Conservation (phyloP, 805 yeast species). For the Yarrowia sp. region DNA sequence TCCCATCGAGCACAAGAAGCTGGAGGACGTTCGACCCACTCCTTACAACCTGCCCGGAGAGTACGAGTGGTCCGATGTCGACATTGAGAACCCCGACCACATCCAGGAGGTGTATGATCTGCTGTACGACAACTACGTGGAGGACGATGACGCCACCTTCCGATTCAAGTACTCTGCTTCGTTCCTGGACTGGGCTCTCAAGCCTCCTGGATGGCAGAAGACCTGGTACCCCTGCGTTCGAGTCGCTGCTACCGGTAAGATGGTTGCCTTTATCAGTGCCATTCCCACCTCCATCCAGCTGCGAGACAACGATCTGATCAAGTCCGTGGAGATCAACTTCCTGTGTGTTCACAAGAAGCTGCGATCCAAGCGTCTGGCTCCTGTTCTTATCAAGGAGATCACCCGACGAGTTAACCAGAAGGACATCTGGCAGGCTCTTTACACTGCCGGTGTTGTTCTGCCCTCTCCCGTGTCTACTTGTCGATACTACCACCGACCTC, state of each 20-base stretch:
- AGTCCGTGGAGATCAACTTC: conserved; percentile 81
- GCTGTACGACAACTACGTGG: conserved; percentile 87
- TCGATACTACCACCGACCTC: conserved; percentile 89
- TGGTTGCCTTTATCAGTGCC: conserved; percentile 91
- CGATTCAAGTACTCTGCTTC: conserved; percentile 83
- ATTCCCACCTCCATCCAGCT: conserved; percentile 72
- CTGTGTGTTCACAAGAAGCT: conserved; percentile 91
- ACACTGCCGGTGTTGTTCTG: conserved; percentile 86
- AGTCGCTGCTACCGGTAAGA: conserved; percentile 67
- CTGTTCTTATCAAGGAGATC: conserved; percentile 88
- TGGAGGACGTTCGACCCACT: conserved; percentile 65
- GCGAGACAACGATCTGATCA: conserved; percentile 48
- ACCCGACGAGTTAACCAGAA: conserved; percentile 85
- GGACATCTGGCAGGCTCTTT: conserved; percentile 92
- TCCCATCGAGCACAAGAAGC: conserved; percentile 68
- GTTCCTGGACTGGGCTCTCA: conserved; percentile 88
- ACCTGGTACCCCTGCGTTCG: conserved; percentile 96
- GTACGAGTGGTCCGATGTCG: conserved; percentile 87
- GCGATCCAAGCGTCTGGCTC: conserved; percentile 90
- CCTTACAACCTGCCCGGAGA: conserved; percentile 73
- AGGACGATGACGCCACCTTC: conserved; percentile 88
- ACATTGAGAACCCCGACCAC: conserved; percentile 53
- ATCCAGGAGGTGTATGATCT: conserved; percentile 76
- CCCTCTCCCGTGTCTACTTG: conserved; percentile 91
- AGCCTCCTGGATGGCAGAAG: conserved; percentile 85